Percentiles rank a stretch among this genome's conserved stretches.
Conservation (phyloP, 192 early-diverging fungal genomes). For the Umbelopsis sp. region DNA sequence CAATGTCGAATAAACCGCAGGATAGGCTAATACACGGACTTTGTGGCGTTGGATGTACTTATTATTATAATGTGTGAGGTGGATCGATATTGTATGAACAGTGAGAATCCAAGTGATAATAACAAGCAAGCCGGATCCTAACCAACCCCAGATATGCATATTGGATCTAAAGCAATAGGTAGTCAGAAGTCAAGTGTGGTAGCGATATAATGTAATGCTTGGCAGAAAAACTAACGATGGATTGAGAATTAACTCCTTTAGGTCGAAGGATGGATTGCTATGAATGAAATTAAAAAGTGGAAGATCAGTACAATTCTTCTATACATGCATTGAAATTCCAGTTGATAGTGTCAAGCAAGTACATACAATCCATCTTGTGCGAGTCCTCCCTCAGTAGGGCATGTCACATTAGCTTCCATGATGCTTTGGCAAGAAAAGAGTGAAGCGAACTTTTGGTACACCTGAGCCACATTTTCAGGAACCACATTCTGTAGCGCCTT, state of each 20-base stretch:
- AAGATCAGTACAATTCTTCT: background rate
- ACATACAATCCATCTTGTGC: conserved; percentile 32
- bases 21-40: conserved; percentile 29
- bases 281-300: background rate
- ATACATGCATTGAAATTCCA: background rate
- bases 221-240: conserved; percentile 13
- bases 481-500: background rate
- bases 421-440: background rate
- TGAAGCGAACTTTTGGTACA: background rate
- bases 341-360: background rate
- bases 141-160: conserved; percentile 40
- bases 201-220: background rate
- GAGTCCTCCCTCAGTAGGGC: conserved; percentile 25
- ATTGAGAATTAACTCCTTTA: conserved; percentile 27
- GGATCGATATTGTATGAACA: conserved; percentile 25
- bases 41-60: conserved; percentile 27
- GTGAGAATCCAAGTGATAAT: conserved; percentile 22
- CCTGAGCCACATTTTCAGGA: conserved; percentile 8
- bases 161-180: conserved; percentile 8
- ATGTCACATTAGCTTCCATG: conserved; percentile 15
- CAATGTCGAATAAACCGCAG: conserved; percentile 21
- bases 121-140: conserved; percentile 32
- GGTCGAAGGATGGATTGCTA: conserved; percentile 30
- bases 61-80: conserved; percentile 25
- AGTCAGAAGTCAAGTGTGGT: background rate